Evolutionary conservation across 2,329 filamentous ascomycete genomes (phyloP), one percentile per base, ranked within the genome.

Genomic region (Fusarium pilosicola): DNA sequence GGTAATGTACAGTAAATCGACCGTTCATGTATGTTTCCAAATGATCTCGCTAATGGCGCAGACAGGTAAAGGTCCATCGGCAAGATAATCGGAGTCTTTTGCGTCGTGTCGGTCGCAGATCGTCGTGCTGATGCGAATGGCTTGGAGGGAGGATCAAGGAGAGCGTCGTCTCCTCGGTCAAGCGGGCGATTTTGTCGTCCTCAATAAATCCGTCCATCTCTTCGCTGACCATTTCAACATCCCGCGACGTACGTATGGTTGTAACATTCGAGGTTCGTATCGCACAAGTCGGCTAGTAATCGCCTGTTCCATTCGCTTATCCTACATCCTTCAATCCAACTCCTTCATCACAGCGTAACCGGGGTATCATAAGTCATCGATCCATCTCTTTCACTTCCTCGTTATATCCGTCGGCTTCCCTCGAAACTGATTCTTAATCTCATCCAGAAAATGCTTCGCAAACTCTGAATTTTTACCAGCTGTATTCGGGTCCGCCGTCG

Each of bases 381-480:
- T n/a, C 38, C 42, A 28, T 34, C 48, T 24, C 42, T 22, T 5
- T 78, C 66, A 78, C 62, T 78, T 78, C 65, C 71, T 75, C 7
- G 80, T 79, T 44, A 82, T 74, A 6, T 86, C 80, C 17, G 81
- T 85, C 48, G 85, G 84, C 26, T 80, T 85, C 8, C 87, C 87
- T 15, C 82, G 81, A 15, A 83, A 78, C 74, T 89, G 88, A 60
- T 87, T 88, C 74, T 82, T 83, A 9, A 89, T 60, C 79, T 89
- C 88, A 15, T 87, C 82, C 41, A 85, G 26, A 49, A 89, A 89
- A 69, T 88, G 83, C 39, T 79, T 83, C 3, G 86, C 44, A 65
- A 89, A 89, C 6, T 74, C 74, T 13, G 75, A 70, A 1, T 73
- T 55, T 12, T 75, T 74, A 10, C 62, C 70, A 20, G 48, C 55